Evolutionary conservation across 306 rosid species (phyloP).

Genomic region (Cicer judaicum): DNA sequence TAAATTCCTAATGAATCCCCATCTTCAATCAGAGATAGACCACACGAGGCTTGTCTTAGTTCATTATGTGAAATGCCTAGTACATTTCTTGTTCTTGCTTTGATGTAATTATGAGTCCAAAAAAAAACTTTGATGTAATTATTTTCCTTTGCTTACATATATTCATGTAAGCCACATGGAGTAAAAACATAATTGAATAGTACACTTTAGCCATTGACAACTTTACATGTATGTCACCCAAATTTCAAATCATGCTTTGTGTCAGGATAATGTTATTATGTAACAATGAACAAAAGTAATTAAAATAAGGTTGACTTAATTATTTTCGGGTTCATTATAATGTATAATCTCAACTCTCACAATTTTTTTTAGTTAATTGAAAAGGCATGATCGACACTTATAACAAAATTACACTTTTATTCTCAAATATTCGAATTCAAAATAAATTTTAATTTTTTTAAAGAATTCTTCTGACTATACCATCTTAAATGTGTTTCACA

Average conservation of each 20-base stretch:
- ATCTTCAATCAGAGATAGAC: constrained; percentile 9
- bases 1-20: neutral
- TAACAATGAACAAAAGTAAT: neutral
- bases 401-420: too few species aligned
- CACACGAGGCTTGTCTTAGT: constrained; percentile 15
- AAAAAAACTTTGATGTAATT: constrained; percentile 2
- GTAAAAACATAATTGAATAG: neutral
- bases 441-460: too few species aligned
- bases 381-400: too few species aligned
- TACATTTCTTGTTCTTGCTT: constrained; percentile 27
- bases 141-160: neutral
- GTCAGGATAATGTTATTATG: neutral
- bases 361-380: too few species aligned
- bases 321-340: too few species aligned
- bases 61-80: constrained; percentile 22
- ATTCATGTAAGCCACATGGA: neutral
- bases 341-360: too few species aligned
- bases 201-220: neutral
- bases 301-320: neutral
- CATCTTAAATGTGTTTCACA: too few species aligned
- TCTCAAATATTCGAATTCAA: too few species aligned
- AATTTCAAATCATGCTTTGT: neutral
- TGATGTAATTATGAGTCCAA: constrained; percentile 7
- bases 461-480: too few species aligned
- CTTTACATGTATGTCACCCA: too few species aligned